phyloP scores from a whole-genome alignment of 768 basidiomycete genomes.

The Tricholoma flavovirens region DNA sequence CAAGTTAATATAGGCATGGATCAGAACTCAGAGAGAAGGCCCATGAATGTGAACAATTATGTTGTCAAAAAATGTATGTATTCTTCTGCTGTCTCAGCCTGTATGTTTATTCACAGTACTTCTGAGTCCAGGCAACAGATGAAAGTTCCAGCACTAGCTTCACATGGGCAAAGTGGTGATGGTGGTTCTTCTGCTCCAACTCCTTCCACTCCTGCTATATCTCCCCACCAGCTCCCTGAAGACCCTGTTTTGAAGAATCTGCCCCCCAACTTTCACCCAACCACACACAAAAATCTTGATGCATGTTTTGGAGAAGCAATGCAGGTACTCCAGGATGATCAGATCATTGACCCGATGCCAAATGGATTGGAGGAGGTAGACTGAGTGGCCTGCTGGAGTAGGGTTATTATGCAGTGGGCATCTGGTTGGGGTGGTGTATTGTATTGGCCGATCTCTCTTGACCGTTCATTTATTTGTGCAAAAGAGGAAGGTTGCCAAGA shows the following conservation, averaged over 20 bases:
- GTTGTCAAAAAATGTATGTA: not conserved
- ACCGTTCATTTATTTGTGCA: not conserved
- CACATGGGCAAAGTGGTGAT: not conserved
- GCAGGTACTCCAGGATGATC: not conserved
- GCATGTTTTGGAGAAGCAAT: too few relatives aligned
- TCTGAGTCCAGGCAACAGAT: not conserved
- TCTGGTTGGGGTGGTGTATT: too few relatives aligned
- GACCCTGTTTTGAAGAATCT: too few relatives aligned
- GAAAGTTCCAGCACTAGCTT: not conserved
- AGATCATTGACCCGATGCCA: not conserved
- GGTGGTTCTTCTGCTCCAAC: not conserved
- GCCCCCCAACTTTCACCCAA: not conserved
- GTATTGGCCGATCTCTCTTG: too few relatives aligned
- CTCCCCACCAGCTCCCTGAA: not conserved
- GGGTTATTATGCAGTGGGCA: not conserved
- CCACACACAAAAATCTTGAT: too few relatives aligned
- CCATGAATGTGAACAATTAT: not conserved
- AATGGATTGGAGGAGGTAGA: not conserved
- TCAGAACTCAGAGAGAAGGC: not conserved
- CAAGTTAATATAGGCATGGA: slow-evolving; percentile 1
- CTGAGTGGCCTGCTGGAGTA: not conserved
- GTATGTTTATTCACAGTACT: not conserved
- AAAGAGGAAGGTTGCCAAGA: not conserved
- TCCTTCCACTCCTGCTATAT: not conserved
- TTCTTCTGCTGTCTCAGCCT: too few relatives aligned